A percentile compares a stretch with the other conserved stretches of the same genome.
Evolutionary conservation across 192 early-diverging fungal genomes (phyloP).

Genomic region (Martensiomyces pterosporus): DNA sequence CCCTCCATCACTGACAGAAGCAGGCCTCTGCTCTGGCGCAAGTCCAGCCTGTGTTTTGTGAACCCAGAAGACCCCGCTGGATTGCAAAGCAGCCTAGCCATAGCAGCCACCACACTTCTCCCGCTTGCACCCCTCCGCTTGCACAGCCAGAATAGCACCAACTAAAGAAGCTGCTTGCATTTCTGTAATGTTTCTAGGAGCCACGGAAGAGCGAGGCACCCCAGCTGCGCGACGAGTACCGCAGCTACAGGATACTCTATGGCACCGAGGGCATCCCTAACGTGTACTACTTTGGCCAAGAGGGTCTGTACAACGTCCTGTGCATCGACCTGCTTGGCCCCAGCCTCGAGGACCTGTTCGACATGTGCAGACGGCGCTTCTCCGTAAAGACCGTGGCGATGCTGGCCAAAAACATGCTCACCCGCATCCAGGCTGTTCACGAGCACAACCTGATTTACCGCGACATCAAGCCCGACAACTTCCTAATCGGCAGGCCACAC

Average conservation of each 20-base stretch:
- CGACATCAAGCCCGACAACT: slow-evolving; percentile 99
- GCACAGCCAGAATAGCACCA: too few species aligned
- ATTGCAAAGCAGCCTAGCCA: too few species aligned
- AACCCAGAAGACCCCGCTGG: too few species aligned
- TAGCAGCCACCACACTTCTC: too few species aligned
- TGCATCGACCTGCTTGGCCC: slow-evolving; percentile 94
- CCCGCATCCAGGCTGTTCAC: slow-evolving; percentile 87
- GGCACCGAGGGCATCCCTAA: slow-evolving; percentile 82
- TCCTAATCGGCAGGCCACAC: slow-evolving; percentile 79
- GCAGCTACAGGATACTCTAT: slow-evolving; percentile 91
- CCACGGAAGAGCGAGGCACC: slow-evolving; percentile 95
- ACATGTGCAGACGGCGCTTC: slow-evolving; percentile 90
- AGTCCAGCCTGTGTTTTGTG: too few species aligned
- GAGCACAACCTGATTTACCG: slow-evolving; percentile 94
- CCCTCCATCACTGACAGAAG: too few species aligned
- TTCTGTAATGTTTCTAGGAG: slow-evolving; percentile 59
- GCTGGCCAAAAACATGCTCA: slow-evolving; percentile 91
- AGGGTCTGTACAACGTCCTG: slow-evolving; percentile 92
- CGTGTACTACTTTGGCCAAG: slow-evolving; percentile 95
- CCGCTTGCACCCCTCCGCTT: too few species aligned
- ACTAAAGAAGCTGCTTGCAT: too few species aligned
- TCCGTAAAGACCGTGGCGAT: slow-evolving; percentile 91
- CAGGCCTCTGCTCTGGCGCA: too few species aligned
- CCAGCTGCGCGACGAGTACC: slow-evolving; percentile 92
- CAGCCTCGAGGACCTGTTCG: slow-evolving; percentile 93